A percentile compares a stretch with the other conserved stretches of the same genome.
Evolutionary conservation across 768 basidiomycete species (phyloP).

Genomic region (Suillus variegatus): DNA sequence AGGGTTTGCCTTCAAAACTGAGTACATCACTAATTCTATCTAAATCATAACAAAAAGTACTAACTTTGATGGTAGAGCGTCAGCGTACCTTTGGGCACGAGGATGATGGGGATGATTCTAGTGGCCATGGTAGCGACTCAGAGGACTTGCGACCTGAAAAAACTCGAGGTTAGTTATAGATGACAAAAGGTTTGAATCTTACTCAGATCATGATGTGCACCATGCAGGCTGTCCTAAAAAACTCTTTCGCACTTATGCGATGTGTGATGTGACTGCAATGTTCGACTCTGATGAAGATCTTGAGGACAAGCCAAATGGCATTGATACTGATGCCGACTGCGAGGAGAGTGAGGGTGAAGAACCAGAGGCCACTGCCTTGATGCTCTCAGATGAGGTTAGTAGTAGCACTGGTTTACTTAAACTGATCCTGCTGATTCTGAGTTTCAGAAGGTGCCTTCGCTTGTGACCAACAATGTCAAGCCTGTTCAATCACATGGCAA

Average conservation of each 20-base stretch:
- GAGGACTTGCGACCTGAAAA: not conserved
- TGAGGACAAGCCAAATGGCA: not conserved
- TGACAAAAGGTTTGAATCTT: not conserved
- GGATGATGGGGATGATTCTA: not conserved
- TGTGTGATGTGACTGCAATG: not conserved
- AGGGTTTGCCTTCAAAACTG: not conserved
- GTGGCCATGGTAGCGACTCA: not conserved
- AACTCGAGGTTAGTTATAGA: not conserved
- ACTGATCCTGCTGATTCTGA: not conserved
- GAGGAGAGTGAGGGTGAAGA: not conserved
- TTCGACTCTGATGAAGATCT: not conserved
- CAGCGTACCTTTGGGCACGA: not conserved
- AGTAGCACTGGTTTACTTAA: not conserved
- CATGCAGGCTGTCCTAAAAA: not conserved
- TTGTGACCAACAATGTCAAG: not conserved
- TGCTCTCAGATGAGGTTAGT: not conserved
- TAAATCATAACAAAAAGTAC: not conserved
- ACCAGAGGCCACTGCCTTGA: not conserved
- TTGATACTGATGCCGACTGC: not conserved
- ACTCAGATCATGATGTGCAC: not conserved
- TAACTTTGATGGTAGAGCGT: not conserved
- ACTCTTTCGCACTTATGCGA: not conserved
- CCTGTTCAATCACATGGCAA: not conserved
- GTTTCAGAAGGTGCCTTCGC: not conserved
- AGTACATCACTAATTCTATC: not conserved